Percentiles rank a stretch among this genome's conserved stretches.
Evolutionary conservation across 345 rosid genomes (phyloP).

Genomic region (Syzygium grande): DNA sequence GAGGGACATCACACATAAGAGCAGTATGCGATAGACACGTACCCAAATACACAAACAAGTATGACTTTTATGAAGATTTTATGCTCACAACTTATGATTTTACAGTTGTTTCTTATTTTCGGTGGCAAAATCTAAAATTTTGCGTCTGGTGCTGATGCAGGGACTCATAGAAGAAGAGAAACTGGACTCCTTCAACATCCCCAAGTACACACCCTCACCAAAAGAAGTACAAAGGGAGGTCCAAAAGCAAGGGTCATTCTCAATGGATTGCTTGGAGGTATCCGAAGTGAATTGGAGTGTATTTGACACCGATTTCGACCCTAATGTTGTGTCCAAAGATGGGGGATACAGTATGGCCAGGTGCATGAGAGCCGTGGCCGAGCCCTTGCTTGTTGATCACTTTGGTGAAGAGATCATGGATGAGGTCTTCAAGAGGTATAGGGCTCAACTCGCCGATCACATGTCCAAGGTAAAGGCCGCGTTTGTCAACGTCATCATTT

Average conservation of each 20-base stretch:
- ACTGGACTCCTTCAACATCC: constrained; percentile 42
- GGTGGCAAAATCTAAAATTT: too few species aligned
- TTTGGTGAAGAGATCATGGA: constrained; percentile 14
- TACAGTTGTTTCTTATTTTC: neutral
- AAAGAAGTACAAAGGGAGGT: constrained; percentile 27
- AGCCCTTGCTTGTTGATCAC: neutral
- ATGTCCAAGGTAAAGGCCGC: constrained; percentile 21
- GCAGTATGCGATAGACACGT: too few species aligned
- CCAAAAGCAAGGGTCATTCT: constrained; percentile 31
- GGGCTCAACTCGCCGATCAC: constrained; percentile 16
- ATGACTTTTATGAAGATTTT: too few species aligned
- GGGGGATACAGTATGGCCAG: neutral
- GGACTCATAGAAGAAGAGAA: constrained; percentile 35
- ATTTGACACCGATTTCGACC: neutral
- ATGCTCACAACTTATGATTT: neutral
- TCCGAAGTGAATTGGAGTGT: constrained; percentile 35
- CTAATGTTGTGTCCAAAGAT: neutral
- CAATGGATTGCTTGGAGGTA: constrained; percentile 20
- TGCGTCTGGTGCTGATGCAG: constrained; percentile 3
- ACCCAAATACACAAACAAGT: too few species aligned
- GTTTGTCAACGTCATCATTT: constrained; percentile 32
- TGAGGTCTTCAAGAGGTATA: constrained; percentile 23
- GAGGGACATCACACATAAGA: too few species aligned
- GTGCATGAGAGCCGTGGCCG: constrained; percentile 1
- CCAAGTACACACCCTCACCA: constrained; percentile 37